phyloP scores from a whole-genome alignment of 1,284 basidiomycete species.

The Vanrija sp. region DNA sequence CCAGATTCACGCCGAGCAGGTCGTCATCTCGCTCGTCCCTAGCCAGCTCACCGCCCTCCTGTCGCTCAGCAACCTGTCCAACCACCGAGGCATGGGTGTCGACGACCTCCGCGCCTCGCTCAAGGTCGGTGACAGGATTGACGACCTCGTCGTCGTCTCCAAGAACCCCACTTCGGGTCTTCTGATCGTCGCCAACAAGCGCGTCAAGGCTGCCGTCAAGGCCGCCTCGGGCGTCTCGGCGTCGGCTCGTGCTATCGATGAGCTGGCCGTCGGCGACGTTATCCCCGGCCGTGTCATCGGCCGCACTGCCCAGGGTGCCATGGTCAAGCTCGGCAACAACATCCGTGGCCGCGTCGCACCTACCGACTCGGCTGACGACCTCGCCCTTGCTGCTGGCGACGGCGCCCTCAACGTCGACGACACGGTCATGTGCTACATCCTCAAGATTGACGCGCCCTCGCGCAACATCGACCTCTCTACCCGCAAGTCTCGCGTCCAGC shows the following conservation, averaged over 20 bases:
- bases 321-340: slow-evolving; percentile 66
- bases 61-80: slow-evolving; percentile 83
- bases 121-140: slow-evolving; percentile 67
- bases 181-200: slow-evolving; percentile 71
- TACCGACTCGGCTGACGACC: slow-evolving; percentile 78
- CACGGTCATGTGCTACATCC: slow-evolving; percentile 64
- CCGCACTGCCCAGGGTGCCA: slow-evolving; percentile 61
- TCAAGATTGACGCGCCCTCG: slow-evolving; percentile 63
- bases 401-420: slow-evolving; percentile 64
- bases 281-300: slow-evolving; percentile 72
- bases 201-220: slow-evolving; percentile 50
- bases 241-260: slow-evolving; percentile 59
- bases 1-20: slow-evolving; percentile 80
- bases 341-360: slow-evolving; percentile 72
- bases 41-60: slow-evolving; percentile 73
- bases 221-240: slow-evolving; percentile 53
- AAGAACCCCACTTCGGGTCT: slow-evolving; percentile 82
- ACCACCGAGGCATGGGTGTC: slow-evolving; percentile 63
- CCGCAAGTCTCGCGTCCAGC: slow-evolving; percentile 62
- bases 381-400: slow-evolving; percentile 46
- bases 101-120: slow-evolving; percentile 67
- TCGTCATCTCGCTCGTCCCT: slow-evolving; percentile 67
- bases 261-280: slow-evolving; percentile 64
- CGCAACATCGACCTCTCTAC: slow-evolving; percentile 73
- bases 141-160: slow-evolving; percentile 81